Evolutionary conservation across 176 grass and related monocot species (phyloP), one percentile per base, ranked within the genome.

Genomic region (Elaeis guineensis): DNA sequence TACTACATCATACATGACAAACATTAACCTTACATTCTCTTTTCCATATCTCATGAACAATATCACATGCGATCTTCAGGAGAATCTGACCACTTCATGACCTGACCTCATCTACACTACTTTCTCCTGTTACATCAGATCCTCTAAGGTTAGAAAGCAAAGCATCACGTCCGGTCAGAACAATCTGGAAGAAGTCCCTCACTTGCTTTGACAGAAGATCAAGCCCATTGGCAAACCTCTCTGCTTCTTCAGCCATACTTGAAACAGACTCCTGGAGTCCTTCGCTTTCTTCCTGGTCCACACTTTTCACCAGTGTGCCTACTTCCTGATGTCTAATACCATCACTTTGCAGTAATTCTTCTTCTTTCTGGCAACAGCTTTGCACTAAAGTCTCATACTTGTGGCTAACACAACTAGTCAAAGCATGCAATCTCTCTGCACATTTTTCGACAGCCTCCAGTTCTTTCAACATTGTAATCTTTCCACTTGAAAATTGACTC

Each of bases 141-240:
- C 82, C 75, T 78, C 87, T 88, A 2, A 97, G 84, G 75, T 97
- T 91, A 75, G 75, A 85, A 4, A 97, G 87, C 49, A 91, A 77
- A 15, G 83, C 83, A 53, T 91, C 92, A 24, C 92, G 80, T 17
- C 92, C 87, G 5, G 69, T 79, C 50, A 97, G 71, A 64, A 97
- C 83, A 3, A 85, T 79, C 59, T 91, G 80, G 71, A 97, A 97
- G 58, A 97, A 91, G 55, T 85, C 75, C 21, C 75, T 72, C 15
- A 86, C 83, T 49, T 56, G 73, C 55, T 85, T 91, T 0, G 83
- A 85, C 19, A 91, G 21, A 1, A 61, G 78, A 59, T 90, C 83
- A 48, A 97, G 29, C 44, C 81, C 75, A 0, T 74, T 50, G n/a
- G 52, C 23, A n/a, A 98, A 60, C 21, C 2, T 73, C 52, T 78